Percentiles rank a stretch among this genome's conserved stretches.
These are phyloP conservation scores for Nematodospora valgi DNA, from an alignment of 805 yeast genomes.

Conservation along the genomic window DNA sequence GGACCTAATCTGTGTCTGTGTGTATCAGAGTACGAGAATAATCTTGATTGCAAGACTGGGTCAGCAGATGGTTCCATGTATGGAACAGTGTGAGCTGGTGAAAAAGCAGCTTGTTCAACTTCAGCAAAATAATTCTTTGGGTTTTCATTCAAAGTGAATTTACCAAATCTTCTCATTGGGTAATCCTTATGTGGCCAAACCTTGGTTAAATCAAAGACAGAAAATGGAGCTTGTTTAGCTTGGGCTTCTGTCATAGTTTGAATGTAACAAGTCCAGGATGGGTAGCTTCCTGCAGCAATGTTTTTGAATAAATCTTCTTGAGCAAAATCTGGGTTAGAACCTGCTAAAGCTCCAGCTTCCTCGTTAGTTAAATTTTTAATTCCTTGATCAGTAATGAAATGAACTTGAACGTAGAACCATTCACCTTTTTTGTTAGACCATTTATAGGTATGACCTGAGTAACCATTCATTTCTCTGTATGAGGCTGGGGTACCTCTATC, in stretches of 20 bases:
- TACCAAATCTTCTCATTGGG: conserved; percentile 86
- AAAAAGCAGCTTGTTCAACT: conserved; percentile 58
- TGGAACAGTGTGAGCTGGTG: conserved; percentile 72
- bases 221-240: conserved; percentile 71
- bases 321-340: conserved; percentile 78
- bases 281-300: conserved; percentile 73
- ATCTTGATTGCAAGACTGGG: conserved; percentile 73
- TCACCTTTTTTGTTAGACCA: conserved; percentile 75
- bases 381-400: conserved; percentile 66
- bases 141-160: conserved; percentile 73
- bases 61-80: conserved; percentile 75
- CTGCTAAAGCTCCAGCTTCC: conserved; percentile 65
- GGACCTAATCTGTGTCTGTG: conserved; percentile 74
- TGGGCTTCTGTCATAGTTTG: conserved; percentile 85
- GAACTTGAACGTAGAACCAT: conserved; percentile 78
- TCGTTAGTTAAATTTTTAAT: conserved; percentile 51
- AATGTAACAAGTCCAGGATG: conserved; percentile 81
- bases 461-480: conserved; percentile 77
- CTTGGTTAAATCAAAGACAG: conserved; percentile 87
- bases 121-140: conserved; percentile 85
- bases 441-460: conserved; percentile 81
- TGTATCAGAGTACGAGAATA: conserved; percentile 74
- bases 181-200: conserved; percentile 87
- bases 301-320: conserved; percentile 77
- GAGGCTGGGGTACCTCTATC: conserved; percentile 82